These are phyloP conservation scores for Myochromella boudieri DNA, from an alignment of 768 basidiomycete species.

Conservation along the genomic window DNA sequence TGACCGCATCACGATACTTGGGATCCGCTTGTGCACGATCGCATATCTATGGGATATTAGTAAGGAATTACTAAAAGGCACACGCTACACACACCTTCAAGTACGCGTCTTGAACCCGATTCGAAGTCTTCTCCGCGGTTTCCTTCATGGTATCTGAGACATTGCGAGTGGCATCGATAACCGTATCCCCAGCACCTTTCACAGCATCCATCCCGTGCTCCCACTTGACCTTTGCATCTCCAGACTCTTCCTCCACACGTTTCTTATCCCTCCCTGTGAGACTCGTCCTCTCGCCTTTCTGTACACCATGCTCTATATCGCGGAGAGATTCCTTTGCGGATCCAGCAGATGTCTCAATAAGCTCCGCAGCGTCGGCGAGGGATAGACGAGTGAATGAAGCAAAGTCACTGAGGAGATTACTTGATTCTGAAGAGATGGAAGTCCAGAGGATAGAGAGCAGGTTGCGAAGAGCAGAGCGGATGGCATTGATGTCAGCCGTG, in stretches of 20 bases:
- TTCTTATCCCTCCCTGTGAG: slow-evolving; percentile 52
- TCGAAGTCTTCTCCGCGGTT: slow-evolving; percentile 37
- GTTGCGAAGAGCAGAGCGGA: slow-evolving; percentile 49
- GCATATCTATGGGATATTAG: slow-evolving; percentile 43
- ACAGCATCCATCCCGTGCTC: slow-evolving; percentile 68
- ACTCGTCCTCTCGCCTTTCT: slow-evolving; percentile 55
- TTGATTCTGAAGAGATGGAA: slow-evolving; percentile 52
- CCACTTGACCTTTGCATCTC: slow-evolving; percentile 54
- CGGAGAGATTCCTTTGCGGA: slow-evolving; percentile 53
- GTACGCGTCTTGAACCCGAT: slow-evolving; percentile 50
- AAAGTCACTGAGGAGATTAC: slow-evolving; percentile 57
- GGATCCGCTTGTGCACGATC: slow-evolving; percentile 64
- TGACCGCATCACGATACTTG: slow-evolving; percentile 55
- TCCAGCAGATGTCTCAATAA: slow-evolving; percentile 51
- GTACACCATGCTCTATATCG: slow-evolving; percentile 55
- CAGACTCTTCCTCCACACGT: slow-evolving; percentile 43
- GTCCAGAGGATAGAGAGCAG: slow-evolving; percentile 54
- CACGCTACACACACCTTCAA: slow-evolving; percentile 37
- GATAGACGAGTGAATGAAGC: slow-evolving; percentile 64
- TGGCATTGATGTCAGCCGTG: slow-evolving; percentile 45
- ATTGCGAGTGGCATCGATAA: slow-evolving; percentile 53
- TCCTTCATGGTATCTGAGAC: slow-evolving; percentile 44
- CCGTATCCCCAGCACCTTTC: slow-evolving; percentile 54
- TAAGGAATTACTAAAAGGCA: not conserved
- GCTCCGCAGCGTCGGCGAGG: slow-evolving; percentile 65